Evolutionary conservation across 345 rosid genomes (phyloP), one percentile per base, ranked within the genome.

Genomic region (Salix exigua): DNA sequence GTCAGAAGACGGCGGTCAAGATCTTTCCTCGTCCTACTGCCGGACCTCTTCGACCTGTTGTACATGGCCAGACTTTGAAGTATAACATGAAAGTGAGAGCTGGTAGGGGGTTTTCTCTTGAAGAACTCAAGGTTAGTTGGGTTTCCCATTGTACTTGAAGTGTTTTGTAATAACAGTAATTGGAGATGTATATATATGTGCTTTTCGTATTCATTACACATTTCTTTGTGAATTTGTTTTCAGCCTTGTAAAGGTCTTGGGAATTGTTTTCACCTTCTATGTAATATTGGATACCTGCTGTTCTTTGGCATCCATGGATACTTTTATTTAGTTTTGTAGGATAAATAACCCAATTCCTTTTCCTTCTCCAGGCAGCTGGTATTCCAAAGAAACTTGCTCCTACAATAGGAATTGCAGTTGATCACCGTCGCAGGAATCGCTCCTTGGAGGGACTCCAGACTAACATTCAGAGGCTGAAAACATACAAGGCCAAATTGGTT

Each of bases 41-140:
- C n/a, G 85, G 81, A n/a, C 77, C 82, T 40, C 82, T 82, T 61
- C 80, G 82, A 19, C 97, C 98, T 1, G 66, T 90, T 65, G 97
- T 94, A 9, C 97, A 85, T 81, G 97, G 89, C 1, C 97, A 91
- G 85, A 94, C 98, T 48, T 79, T 90, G 79, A 92, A 89, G 85
- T 94, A 94, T 61, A 94, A 91, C 82, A 93, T 93, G 97, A 94
- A 93, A 77, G 73, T 93, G 65, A 89, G 92, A 83, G 92, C 97
- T 78, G 97, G 98, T 5, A 86, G 83, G 77, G 98, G 98, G 0
- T 94, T 92, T 80, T 82, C 95, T 35, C 97, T 92, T 3, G 98
- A 94, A 79, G 98, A 94, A 73, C 97, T 92, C 58, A 94, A 94
- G 97, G 98, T 94, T 1, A 30, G 46, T 19, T 38, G 50, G 26